Evolutionary conservation across 495 filamentous ascomycete genomes (phyloP), one percentile per base, ranked within the genome.

Genomic region (Penicillium taxi): DNA sequence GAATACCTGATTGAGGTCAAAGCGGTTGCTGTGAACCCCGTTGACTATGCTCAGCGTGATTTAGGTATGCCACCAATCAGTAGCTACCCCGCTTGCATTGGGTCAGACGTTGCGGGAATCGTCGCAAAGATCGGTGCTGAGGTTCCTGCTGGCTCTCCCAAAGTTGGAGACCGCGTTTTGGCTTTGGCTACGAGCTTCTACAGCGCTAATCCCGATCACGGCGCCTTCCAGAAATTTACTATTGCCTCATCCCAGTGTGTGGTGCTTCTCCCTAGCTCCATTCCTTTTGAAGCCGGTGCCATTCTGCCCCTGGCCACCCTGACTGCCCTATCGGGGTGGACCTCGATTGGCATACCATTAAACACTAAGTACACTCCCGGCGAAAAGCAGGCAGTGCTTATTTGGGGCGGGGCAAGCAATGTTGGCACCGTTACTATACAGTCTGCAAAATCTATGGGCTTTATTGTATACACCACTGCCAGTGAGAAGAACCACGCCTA

Each of bases 391-490:
- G 63, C 48, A 24, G 58, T 68, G 11, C 40, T 73, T 18, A 41
- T 74, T 32, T n/a, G n/a, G n/a, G n/a, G n/a, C n/a, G n/a, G n/a
- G n/a, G n/a, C n/a, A n/a, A n/a, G n/a, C n/a, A n/a, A 60, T 35
- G 52, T 73, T 4, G 68, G 70, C 0, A 57, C 44, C 7, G 40
- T 54, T 15, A 51, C 58, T n/a, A n/a, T n/a, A n/a, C n/a, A n/a
- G n/a, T n/a, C n/a, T 2, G 45, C 67, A 1, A 58, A 48, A 20
- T 22, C 46, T 4, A 16, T 66, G 4, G 70, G 71, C 3, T 70
- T 63, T 29, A 58, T 47, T 3, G 60, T 74, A 3, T 70, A 66
- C 32, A 60, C 56, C 11, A 70, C 67, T 0, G 69, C 68, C 16
- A 68, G 66, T 39, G 24, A 44, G 9, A 58, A 55, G 42, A n/a